Conservation (phyloP, 2,329 filamentous ascomycete genomes). For the Epichloe sp. region DNA sequence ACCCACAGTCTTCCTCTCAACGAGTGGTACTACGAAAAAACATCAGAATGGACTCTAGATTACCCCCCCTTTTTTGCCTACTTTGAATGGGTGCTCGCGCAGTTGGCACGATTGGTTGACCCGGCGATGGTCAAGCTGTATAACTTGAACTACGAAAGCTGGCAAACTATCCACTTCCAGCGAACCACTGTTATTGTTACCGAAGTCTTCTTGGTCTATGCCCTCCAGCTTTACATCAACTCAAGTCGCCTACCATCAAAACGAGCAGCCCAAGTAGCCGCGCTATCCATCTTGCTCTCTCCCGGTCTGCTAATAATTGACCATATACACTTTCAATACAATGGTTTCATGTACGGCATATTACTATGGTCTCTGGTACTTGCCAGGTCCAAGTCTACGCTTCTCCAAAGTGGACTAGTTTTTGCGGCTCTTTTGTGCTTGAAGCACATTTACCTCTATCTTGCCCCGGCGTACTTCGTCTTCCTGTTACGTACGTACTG, state of each 20-base stretch:
- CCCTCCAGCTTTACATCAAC: constrained; percentile 69
- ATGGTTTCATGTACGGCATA: constrained; percentile 89
- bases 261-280: constrained; percentile 69
- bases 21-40: constrained; percentile 95
- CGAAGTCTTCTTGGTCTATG: constrained; percentile 73
- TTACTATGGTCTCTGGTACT: constrained; percentile 77
- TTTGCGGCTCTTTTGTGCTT: constrained; percentile 83
- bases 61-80: constrained; percentile 93
- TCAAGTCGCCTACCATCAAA: constrained; percentile 53
- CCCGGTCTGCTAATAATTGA: constrained; percentile 94
- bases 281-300: constrained; percentile 79
- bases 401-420: constrained; percentile 65
- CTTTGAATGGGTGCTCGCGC: constrained; percentile 88
- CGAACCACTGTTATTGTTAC: constrained; percentile 74
- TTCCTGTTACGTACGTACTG: constrained; percentile 86
- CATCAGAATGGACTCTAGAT: constrained; percentile 98
- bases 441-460: constrained; percentile 96
- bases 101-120: constrained; percentile 64
- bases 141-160: constrained; percentile 77
- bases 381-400: constrained; percentile 59
- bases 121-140: constrained; percentile 69
- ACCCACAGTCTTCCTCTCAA: constrained; percentile 77
- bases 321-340: constrained; percentile 98
- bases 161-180: constrained; percentile 91
- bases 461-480: constrained; percentile 91